These are phyloP conservation scores for Sporothrix dimorphospora DNA, from an alignment of 2,329 filamentous ascomycete species.

Conservation along the genomic window DNA sequence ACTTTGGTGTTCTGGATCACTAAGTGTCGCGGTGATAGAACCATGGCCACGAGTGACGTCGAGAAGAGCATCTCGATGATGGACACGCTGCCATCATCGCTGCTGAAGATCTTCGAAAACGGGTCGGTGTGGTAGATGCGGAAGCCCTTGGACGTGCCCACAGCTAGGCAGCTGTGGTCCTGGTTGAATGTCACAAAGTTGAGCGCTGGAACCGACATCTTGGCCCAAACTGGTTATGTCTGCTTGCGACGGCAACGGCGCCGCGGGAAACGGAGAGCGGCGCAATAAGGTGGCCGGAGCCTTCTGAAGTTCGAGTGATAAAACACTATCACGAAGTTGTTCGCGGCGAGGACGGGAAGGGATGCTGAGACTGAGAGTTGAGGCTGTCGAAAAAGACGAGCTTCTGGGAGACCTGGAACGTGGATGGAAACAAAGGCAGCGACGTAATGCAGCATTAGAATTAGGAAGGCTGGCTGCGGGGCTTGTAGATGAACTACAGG, in stretches of 20 bases:
- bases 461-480: conserved; percentile 30
- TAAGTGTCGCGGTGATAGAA: conserved; percentile 86
- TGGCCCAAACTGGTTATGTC: conserved; percentile 25
- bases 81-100: conserved; percentile 90
- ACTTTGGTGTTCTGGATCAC: conserved; percentile 98
- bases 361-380: too few relatives aligned
- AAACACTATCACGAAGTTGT: not conserved
- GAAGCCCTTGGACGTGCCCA: conserved; percentile 92
- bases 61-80: conserved; percentile 99
- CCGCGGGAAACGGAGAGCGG: conserved; percentile 23
- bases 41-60: conserved; percentile 91
- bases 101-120: conserved; percentile 92
- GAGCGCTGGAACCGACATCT: conserved; percentile 72
- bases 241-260: conserved; percentile 27
- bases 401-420: not conserved
- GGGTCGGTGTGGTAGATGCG: conserved; percentile 96
- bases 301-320: conserved; percentile 1
- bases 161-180: conserved; percentile 95
- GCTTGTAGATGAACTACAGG: conserved; percentile 10
- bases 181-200: conserved; percentile 99
- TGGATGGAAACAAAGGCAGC: conserved; percentile 17
- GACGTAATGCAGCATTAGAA: conserved; percentile 19
- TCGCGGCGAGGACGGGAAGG: not conserved
- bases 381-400: not conserved
- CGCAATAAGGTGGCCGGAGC: not conserved